Evolutionary conservation across 176 grass and related monocot genomes (phyloP), one percentile per base, ranked within the genome.

Genomic region (Carex littledalei): DNA sequence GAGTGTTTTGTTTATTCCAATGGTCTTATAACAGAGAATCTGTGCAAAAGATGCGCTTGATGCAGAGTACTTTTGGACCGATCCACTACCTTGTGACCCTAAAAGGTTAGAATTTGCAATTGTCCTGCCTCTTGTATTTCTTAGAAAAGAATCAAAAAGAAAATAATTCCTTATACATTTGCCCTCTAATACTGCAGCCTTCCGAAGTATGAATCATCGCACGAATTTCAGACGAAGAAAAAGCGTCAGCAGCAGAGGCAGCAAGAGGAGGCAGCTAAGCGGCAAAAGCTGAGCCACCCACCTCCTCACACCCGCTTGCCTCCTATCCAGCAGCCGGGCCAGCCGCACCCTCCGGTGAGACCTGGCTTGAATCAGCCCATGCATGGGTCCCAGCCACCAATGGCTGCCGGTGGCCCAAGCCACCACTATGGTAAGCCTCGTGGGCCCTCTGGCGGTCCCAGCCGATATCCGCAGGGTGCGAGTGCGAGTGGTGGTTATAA

Each of bases 201-300:
- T 85, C 95, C 95, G 0, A 91, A 90, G 65, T 98, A 98, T 0
- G 95, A 98, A 66, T 92, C 93, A 6, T 98, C 95, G 0, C 95
- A 98, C 56, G 95, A 98, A 76, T 94, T 98, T 84, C 95, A 98
- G 81, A 94, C 95, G 0, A 98, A 98, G 95, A 98, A 97, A 84
- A 98, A 98, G 84, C 90, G 92, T 43, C 95, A 94, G 81, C 95
- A 98, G 71, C 95, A 98, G 80, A 86, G 96, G 59, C 96, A 98
- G 84, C 93, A 94, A 85, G 93, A 98, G 73, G 96, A 98, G 80
- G 88, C 91, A 41, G 93, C 93, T 1, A 98, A 98, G 59, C 89
- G 96, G 8, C 96, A 98, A 54, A 98, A 98, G 69, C n/a, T 95
- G 69, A 90, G 91, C 82, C 96, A 98, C 80, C 91, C 93, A 65